Base-by-base conservation (phyloP, 2,329 filamentous ascomycete species). In the Phialophora verrucosa region DNA sequence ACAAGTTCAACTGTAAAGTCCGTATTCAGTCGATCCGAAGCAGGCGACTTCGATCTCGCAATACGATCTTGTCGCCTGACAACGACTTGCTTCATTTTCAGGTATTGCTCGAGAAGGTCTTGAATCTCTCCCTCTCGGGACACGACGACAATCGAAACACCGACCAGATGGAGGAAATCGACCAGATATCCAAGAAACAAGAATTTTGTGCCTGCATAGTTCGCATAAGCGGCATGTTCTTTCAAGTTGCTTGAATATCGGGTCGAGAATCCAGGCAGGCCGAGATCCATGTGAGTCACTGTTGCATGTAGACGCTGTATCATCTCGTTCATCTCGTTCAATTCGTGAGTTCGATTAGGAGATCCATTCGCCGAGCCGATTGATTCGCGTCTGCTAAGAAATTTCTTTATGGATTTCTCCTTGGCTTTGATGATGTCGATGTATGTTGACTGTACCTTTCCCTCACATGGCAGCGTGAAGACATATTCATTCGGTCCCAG, bases 161-260 rank as follows among this genome's bases (percentile, higher is more conserved):
- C 76, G 59, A 74, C 71, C 4, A 63, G 70, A 25, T 73, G 74
- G 1, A 76, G 75, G 17, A 76, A 67, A 50, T 81, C 75, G 31
- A 81, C 75, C 14, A 82, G 72, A 62, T 79, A 76, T n/a, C 78
- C 77, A 4, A 83, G 73, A 23, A 82, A 76, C 23, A 77, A 72
- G 51, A 82, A 83, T 68, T 83, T 83, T 10, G 80, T 76, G 57
- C 81, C 81, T 7, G 78, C 80, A 67, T 82, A 82, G 62, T 82
- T 80, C 4, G 79, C 80, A 78, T 80, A 82, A 4, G 77, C 73
- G 5, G 80, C 78, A 66, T 81, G 76, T 62, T 78, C 76, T 53
- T 73, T 69, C 6, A 77, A 71, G 42, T 79, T 75, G 1, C 75
- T 69, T 12, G 76, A 72, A 10, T 74, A 70, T 17, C 74, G 74